phyloP scores from a whole-genome alignment of 305 asterid genomes.

The Fraxinus sp. region DNA sequence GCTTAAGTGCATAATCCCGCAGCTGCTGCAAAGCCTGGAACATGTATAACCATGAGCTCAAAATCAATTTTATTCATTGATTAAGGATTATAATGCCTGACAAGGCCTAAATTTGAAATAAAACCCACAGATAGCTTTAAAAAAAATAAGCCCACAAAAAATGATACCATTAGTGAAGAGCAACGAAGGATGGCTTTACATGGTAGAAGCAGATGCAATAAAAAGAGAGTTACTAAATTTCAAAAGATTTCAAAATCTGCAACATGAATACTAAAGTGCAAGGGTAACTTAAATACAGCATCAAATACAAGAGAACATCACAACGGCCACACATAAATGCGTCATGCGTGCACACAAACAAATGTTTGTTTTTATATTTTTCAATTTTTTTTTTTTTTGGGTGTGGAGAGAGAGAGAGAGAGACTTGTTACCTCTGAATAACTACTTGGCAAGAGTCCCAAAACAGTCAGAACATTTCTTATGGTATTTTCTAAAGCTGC shows the following conservation, averaged over 20 bases:
- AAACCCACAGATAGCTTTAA: not conserved
- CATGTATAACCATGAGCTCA: conserved; percentile 5
- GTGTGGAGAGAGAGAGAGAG: not conserved
- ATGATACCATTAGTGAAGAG: not conserved
- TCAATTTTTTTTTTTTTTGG: not conserved
- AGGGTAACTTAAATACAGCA: not conserved
- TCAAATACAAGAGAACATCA: not conserved
- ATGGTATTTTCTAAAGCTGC: conserved; percentile 66
- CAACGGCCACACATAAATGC: not conserved
- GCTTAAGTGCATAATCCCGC: conserved; percentile 67
- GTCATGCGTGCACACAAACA: not conserved
- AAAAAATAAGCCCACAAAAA: not conserved
- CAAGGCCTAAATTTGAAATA: not conserved
- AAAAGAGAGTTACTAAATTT: not conserved
- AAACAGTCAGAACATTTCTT: conserved; percentile 49
- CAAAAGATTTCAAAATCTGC: not conserved
- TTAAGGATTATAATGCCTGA: not conserved
- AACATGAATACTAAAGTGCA: not conserved
- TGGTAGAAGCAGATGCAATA: not conserved
- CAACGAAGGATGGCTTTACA: not conserved
- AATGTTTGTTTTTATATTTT: not conserved
- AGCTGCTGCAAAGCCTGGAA: conserved; percentile 71
- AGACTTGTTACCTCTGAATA: conserved; percentile 56
- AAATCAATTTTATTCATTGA: not conserved
- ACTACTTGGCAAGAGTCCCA: conserved; percentile 81